Evolutionary conservation across 23 red algal species (phyloP), one percentile per base, ranked within the genome.

Genomic region (Cyanidioschyzon merolae): DNA sequence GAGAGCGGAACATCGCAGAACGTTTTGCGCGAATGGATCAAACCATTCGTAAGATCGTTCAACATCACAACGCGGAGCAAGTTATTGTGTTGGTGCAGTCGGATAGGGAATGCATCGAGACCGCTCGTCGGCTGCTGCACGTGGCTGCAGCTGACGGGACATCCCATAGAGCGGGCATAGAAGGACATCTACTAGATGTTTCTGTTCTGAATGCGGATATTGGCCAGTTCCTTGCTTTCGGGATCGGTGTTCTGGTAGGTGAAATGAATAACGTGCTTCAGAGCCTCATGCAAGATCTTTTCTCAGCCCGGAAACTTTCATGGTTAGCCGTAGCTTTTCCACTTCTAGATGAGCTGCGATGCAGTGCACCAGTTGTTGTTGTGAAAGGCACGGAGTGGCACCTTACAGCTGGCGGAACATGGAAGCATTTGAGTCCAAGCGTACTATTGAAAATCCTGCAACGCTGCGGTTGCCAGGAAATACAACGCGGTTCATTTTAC

Each of bases 21-120:
- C 32, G 32, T 71, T 79, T 88, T 57, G 50, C 67, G 34, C 84
- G 85, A 71, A 34, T 75, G 63, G 83, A 71, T 77, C 85, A 3
- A 36, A 40, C 27, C 68, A 84, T 38, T 74, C 84, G 31, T 76
- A 54, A 54, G 21, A 21, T 54, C 34, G 3, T 38, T 1, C 41
- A 30, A 26, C 39, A 41, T 3, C 41, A 63, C 30, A 26, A 38
- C 34, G 68, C 50, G 41, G 38, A 25, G 37, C 21, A 41, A 25
- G 83, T 57, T 0, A 29, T 97, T 21, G 85, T 97, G 12, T 89
- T 91, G 68, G 88, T 89, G 7, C 39, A 87, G 7, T 89, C 93
- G 21, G 7, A 79, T 58, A 34, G 78, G 24, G 84, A 88, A 40
- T 77, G 74, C 31, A 38, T 68, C 34, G 80, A 80, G 15, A 92